Evolutionary conservation across 2,329 filamentous ascomycete species (phyloP).

Genomic region (Raffaelea albimanens): DNA sequence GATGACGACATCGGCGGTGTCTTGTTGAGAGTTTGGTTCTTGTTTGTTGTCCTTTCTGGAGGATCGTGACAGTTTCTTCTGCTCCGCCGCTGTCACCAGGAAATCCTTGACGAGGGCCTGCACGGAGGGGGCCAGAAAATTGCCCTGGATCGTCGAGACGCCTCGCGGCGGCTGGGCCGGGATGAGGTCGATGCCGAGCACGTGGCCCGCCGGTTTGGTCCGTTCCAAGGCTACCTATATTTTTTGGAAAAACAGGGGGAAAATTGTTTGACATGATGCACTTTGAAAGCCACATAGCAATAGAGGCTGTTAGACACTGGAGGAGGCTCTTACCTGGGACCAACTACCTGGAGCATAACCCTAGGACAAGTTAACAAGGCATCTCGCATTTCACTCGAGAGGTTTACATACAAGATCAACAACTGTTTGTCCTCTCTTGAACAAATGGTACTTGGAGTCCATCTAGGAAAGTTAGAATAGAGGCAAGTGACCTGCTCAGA

Average conservation of each 20-base stretch:
- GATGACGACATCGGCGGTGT: conserved; percentile 17
- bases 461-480: conserved; percentile 44
- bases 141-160: conserved; percentile 89
- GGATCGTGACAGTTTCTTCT: too few species aligned
- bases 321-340: conserved; percentile 53
- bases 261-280: too few species aligned
- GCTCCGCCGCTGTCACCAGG: conserved; percentile 39
- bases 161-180: conserved; percentile 84
- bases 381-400: background rate
- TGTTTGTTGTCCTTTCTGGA: background rate
- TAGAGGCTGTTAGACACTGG: too few species aligned
- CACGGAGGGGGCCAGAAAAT: conserved; percentile 73
- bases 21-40: conserved; percentile 12
- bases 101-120: conserved; percentile 69
- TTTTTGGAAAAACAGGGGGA: too few species aligned
- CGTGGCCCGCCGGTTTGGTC: conserved; percentile 65
- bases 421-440: conserved; percentile 72
- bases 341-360: conserved; percentile 70
- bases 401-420: conserved; percentile 78
- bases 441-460: conserved; percentile 71
- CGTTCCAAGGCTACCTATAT: conserved; percentile 67
- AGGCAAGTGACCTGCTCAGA: background rate
- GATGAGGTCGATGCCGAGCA: conserved; percentile 90
- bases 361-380: conserved; percentile 23
- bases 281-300: too few species aligned